phyloP scores from a whole-genome alignment of 352 stramenopile genomes.

The Globisporangium irregulare region DNA sequence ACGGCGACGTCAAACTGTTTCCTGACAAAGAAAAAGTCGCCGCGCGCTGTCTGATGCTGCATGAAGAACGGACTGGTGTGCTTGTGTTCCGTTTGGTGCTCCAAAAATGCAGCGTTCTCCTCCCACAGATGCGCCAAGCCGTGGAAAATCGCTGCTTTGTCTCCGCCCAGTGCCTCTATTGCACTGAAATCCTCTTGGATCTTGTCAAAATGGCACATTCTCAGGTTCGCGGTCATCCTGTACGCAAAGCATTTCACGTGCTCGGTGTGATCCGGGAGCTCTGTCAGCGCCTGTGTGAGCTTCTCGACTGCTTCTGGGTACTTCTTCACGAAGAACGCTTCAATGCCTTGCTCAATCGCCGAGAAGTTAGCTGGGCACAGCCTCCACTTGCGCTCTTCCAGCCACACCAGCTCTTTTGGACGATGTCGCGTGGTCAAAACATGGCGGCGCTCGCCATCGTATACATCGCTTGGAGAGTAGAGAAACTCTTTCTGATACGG shows the following conservation, averaged over 20 bases:
- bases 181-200: conserved; percentile 49
- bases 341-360: conserved; percentile 56
- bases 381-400: conserved; percentile 42
- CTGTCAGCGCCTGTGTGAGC: conserved; percentile 37
- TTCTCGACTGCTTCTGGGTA: conserved; percentile 56
- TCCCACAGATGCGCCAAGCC: conserved; percentile 67
- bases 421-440: conserved; percentile 39
- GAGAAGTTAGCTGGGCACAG: conserved; percentile 39
- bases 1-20: conserved; percentile 57
- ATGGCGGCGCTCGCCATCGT: conserved; percentile 52
- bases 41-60: conserved; percentile 51
- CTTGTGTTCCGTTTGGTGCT: conserved; percentile 33
- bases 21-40: conserved; percentile 55
- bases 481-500: conserved; percentile 73
- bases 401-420: conserved; percentile 26
- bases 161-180: conserved; percentile 53
- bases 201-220: conserved; percentile 48
- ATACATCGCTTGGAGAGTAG: conserved; percentile 46
- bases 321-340: conserved; percentile 65
- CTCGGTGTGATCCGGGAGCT: conserved; percentile 56
- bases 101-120: conserved; percentile 54
- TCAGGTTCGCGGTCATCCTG: conserved; percentile 67
- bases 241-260: conserved; percentile 77
- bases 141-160: conserved; percentile 77
- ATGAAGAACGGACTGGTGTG: conserved; percentile 49